These are phyloP conservation scores for Aphanomyces euteiches DNA, from an alignment of 352 stramenopile genomes.

Conservation along the genomic window DNA sequence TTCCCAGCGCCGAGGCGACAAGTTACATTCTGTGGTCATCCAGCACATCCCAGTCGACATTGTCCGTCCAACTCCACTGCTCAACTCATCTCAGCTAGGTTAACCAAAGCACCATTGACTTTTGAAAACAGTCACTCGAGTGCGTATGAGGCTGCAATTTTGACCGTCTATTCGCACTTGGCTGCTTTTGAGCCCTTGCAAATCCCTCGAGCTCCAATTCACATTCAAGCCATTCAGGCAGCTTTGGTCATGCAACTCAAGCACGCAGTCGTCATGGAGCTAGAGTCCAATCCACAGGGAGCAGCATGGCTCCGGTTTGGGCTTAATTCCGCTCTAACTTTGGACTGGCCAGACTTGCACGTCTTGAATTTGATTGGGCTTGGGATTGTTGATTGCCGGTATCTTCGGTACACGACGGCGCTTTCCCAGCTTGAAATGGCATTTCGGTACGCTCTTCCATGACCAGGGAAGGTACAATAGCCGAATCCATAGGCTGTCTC, in stretches of 20 bases:
- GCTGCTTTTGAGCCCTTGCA: not conserved
- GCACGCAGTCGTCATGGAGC: not conserved
- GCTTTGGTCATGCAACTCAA: constrained; percentile 13
- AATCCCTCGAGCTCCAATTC: not conserved
- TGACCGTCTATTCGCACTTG: constrained; percentile 26
- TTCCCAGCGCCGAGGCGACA: no score
- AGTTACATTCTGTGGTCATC: not conserved
- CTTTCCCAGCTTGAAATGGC: constrained; percentile 16
- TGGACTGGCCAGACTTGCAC: constrained; percentile 19
- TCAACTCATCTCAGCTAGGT: not conserved
- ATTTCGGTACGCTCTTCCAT: constrained; percentile 10
- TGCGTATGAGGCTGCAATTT: constrained; percentile 18
- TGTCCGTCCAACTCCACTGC: not conserved
- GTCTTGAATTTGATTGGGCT: not conserved
- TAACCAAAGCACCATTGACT: not conserved
- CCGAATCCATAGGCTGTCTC: constrained; percentile 3
- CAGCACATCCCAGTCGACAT: not conserved
- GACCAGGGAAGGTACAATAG: not conserved
- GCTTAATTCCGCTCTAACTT: constrained; percentile 4
- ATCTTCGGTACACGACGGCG: not conserved
- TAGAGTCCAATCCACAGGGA: not conserved
- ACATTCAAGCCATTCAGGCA: not conserved
- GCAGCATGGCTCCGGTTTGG: not conserved
- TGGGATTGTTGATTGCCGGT: not conserved
- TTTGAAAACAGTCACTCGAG: constrained; percentile 5